These are phyloP conservation scores for Fusarium sarcochroum DNA, from an alignment of 2,329 filamentous ascomycete genomes.

Conservation along the genomic window DNA sequence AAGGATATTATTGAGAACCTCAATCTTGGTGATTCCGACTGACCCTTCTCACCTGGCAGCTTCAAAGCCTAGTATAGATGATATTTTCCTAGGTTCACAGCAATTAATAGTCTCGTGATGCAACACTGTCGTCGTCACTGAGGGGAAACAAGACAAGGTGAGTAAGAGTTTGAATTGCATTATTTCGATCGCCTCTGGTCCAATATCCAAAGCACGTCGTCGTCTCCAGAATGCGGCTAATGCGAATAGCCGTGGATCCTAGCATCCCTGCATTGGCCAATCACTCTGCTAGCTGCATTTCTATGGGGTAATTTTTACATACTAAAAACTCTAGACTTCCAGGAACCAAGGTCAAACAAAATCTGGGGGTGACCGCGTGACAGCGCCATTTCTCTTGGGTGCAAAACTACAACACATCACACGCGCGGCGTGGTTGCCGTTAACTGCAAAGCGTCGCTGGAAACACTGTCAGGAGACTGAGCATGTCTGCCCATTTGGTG, in stretches of 20 bases:
- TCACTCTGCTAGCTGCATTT: slow-evolving; percentile 28
- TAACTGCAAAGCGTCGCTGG: slow-evolving; percentile 47
- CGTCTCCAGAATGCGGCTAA: slow-evolving; percentile 30
- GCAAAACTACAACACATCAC: slow-evolving; percentile 39
- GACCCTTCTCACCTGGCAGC: too few species aligned
- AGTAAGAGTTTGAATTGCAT: slow-evolving; percentile 16
- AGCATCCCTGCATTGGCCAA: slow-evolving; percentile 29
- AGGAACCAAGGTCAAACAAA: slow-evolving; percentile 43
- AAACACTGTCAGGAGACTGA: slow-evolving; percentile 19
- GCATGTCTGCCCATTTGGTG: background rate
- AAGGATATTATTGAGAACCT: too few species aligned
- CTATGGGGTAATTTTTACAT: slow-evolving; percentile 52
- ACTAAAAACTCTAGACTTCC: slow-evolving; percentile 47
- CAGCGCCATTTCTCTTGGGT: slow-evolving; percentile 39
- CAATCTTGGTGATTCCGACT: too few species aligned
- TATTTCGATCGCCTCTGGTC: slow-evolving; percentile 1
- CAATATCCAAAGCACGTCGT: slow-evolving; percentile 30
- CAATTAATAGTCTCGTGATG: too few species aligned
- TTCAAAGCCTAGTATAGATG: too few species aligned
- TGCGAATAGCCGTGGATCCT: slow-evolving; percentile 26
- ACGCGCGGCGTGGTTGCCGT: slow-evolving; percentile 43
- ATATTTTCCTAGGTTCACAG: too few species aligned
- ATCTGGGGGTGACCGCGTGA: slow-evolving; percentile 45
- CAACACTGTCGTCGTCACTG: too few species aligned
- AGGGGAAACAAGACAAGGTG: slow-evolving; percentile 34